Percentiles rank a stretch among this genome's conserved stretches.
Evolutionary conservation across 148 eudicot genomes (phyloP).

Genomic region (Diospyros lotus): DNA sequence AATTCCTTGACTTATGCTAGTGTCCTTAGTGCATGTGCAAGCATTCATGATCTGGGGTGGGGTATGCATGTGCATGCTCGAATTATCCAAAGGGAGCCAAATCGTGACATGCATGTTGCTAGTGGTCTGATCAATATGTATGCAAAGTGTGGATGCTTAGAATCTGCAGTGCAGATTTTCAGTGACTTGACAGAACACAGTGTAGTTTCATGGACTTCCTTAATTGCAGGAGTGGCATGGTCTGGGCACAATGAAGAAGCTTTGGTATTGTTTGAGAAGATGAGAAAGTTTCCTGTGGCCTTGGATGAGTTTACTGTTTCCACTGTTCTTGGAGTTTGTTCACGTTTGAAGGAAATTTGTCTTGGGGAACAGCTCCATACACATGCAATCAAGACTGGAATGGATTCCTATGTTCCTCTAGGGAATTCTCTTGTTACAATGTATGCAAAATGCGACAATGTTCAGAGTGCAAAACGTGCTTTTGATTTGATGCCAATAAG

Average conservation of each 20-base stretch:
- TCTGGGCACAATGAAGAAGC: slow-evolving; percentile 29
- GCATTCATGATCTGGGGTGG: slow-evolving; percentile 25
- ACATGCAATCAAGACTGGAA: slow-evolving; percentile 22
- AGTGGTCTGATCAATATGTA: slow-evolving; percentile 39
- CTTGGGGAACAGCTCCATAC: slow-evolving; percentile 35
- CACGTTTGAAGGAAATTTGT: slow-evolving; percentile 19
- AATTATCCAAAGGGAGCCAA: slow-evolving; percentile 26
- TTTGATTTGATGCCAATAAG: slow-evolving; percentile 30
- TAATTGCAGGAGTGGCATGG: slow-evolving; percentile 30
- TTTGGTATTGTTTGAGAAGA: slow-evolving; percentile 25
- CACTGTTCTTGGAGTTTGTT: slow-evolving; percentile 31
- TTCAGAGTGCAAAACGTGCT: slow-evolving; percentile 23
- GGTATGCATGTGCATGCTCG: slow-evolving; percentile 42
- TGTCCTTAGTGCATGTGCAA: slow-evolving; percentile 32
- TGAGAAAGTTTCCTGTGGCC: slow-evolving; percentile 27
- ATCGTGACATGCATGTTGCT: slow-evolving; percentile 28
- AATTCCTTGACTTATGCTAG: slow-evolving; percentile 43
- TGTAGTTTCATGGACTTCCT: slow-evolving; percentile 37
- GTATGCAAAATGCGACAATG: slow-evolving; percentile 32
- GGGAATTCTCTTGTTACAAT: slow-evolving; percentile 39
- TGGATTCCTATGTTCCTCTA: slow-evolving; percentile 27
- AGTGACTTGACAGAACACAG: slow-evolving; percentile 19
- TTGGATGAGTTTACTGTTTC: slow-evolving; percentile 34
- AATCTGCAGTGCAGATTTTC: slow-evolving; percentile 28
- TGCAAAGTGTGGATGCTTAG: slow-evolving; percentile 34